Evolutionary conservation across 768 basidiomycete genomes (phyloP).

Genomic region (Lactarius akahatsu): DNA sequence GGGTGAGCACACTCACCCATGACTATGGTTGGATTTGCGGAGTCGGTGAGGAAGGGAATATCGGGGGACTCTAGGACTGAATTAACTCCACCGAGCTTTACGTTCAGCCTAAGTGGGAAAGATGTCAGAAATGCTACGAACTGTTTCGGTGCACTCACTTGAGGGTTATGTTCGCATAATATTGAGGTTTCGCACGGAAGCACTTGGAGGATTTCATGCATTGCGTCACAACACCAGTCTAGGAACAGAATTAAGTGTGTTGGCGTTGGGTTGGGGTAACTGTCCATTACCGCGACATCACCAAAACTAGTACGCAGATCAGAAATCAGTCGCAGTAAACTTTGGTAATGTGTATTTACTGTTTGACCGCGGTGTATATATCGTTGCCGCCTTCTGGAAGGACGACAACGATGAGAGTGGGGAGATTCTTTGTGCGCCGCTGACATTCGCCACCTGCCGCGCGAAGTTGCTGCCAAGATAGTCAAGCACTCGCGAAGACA

Average conservation of each 20-base stretch:
- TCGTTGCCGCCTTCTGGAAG: conserved; percentile 76
- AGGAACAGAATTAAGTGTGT: conserved; percentile 15
- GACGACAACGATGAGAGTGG: conserved; percentile 62
- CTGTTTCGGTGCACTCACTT: conserved; percentile 50
- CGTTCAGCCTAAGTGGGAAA: conserved; percentile 58
- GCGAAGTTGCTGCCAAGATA: conserved; percentile 44
- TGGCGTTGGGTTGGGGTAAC: not conserved
- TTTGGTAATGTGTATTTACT: conserved; percentile 47
- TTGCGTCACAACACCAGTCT: conserved; percentile 78
- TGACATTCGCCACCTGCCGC: conserved; percentile 49
- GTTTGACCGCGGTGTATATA: conserved; percentile 74
- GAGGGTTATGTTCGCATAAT: conserved; percentile 76
- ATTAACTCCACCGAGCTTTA: conserved; percentile 83
- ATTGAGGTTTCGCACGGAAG: conserved; percentile 66
- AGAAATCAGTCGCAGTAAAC: conserved; percentile 1
- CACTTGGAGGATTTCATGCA: conserved; percentile 71
- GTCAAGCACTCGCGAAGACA: not conserved
- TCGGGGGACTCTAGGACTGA: conserved; percentile 69
- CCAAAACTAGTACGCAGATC: conserved; percentile 55
- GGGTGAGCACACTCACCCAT: conserved; percentile 51
- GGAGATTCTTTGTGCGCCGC: conserved; percentile 42
- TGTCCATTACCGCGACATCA: conserved; percentile 51
- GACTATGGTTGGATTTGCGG: conserved; percentile 71
- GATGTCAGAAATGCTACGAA: conserved; percentile 4
- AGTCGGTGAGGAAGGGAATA: conserved; percentile 63